A percentile compares a stretch with the other conserved stretches of the same genome.
These are phyloP conservation scores for Kodamaea laetipori DNA, from an alignment of 805 yeast species.

Conservation along the genomic window DNA sequence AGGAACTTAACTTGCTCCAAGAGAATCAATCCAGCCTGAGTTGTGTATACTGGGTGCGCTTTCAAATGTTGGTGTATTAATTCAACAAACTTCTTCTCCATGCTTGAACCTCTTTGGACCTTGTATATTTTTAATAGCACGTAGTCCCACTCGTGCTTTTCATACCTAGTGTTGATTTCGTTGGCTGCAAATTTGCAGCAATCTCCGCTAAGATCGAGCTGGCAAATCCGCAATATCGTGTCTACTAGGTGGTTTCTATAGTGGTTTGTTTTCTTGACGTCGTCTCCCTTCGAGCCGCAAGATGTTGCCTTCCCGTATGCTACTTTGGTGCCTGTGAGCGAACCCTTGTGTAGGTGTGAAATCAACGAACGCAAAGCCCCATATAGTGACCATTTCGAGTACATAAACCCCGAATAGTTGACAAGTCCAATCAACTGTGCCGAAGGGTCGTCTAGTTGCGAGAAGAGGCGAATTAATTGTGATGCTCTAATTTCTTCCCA, in stretches of 20 bases:
- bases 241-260: slow-evolving; percentile 58
- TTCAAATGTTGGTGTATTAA: slow-evolving; percentile 24
- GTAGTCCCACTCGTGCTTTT: slow-evolving; percentile 26
- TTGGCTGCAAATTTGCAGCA: slow-evolving; percentile 36
- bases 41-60: slow-evolving; percentile 15
- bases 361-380: slow-evolving; percentile 42
- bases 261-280: slow-evolving; percentile 26
- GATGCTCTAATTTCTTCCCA: slow-evolving; percentile 70
- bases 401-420: slow-evolving; percentile 44
- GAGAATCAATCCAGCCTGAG: slow-evolving; percentile 61
- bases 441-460: slow-evolving; percentile 55
- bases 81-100: slow-evolving; percentile 25
- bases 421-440: slow-evolving; percentile 62
- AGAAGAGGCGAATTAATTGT: slow-evolving; percentile 53
- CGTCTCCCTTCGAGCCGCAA: slow-evolving; percentile 28
- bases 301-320: slow-evolving; percentile 33
- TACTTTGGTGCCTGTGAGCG: slow-evolving; percentile 46
- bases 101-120: slow-evolving; percentile 24
- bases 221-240: slow-evolving; percentile 48
- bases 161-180: slow-evolving; percentile 26
- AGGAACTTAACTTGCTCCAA: slow-evolving; percentile 67
- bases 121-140: slow-evolving; percentile 28
- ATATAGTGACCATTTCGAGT: slow-evolving; percentile 17
- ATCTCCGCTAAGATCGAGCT: slow-evolving; percentile 35
- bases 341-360: slow-evolving; percentile 49